Conservation (phyloP, 1,139 yeast species). For the Kodamaea sp. region DNA sequence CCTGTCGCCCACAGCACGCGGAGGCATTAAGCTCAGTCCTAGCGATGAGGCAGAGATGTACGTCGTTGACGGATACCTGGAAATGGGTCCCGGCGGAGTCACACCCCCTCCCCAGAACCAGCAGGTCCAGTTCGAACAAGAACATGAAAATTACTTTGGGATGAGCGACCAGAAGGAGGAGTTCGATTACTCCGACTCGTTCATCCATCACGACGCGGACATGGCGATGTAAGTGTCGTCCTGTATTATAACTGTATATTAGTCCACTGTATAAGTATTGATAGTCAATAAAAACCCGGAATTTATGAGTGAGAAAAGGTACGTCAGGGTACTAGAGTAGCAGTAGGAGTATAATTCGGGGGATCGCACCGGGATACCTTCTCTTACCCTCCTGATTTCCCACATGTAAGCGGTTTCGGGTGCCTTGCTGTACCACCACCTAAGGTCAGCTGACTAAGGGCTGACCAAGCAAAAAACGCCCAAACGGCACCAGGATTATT, state of each 20-base stretch:
- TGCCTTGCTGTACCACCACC: too few relatives aligned
- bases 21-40: conserved; percentile 32
- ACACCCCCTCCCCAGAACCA: conserved; percentile 13
- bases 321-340: too few relatives aligned
- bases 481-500: too few relatives aligned
- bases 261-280: too few relatives aligned
- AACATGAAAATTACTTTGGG: conserved; percentile 45
- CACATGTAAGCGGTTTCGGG: too few relatives aligned
- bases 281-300: too few relatives aligned
- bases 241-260: conserved; percentile 11
- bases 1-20: conserved; percentile 1
- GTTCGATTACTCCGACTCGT: conserved; percentile 8
- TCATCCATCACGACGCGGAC: conserved; percentile 7
- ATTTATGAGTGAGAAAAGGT: too few relatives aligned
- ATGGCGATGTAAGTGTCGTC: conserved; percentile 6
- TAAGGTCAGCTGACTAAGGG: too few relatives aligned
- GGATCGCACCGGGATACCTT: too few relatives aligned
- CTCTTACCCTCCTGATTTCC: too few relatives aligned
- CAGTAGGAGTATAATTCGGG: too few relatives aligned
- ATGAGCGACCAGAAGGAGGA: conserved; percentile 18
- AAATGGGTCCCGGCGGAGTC: conserved; percentile 13
- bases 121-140: conserved; percentile 25
- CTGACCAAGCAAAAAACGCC: too few relatives aligned
- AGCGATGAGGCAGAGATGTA: conserved; percentile 44
- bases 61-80: conserved; percentile 41